A percentile compares a stretch with the other conserved stretches of the same genome.
Conservation (phyloP, 495 filamentous ascomycete genomes). For the Annulohypoxylon maeteangense region DNA sequence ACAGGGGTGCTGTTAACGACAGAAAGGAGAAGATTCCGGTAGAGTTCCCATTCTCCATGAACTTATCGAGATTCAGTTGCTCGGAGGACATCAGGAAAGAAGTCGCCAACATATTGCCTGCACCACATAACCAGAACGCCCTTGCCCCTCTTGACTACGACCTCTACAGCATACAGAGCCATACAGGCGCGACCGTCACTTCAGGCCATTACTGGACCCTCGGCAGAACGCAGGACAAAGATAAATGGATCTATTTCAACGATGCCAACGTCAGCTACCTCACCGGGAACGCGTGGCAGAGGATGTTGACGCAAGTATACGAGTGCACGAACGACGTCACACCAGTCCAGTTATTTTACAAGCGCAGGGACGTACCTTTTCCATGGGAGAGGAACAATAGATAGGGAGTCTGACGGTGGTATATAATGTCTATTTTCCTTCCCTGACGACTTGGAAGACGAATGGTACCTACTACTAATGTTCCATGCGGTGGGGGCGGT, state of each 20-base stretch:
- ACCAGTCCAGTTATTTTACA: constrained; percentile 40
- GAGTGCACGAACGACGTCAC: background rate
- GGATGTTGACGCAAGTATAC: background rate
- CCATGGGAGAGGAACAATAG: background rate
- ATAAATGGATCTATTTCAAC: constrained; percentile 50
- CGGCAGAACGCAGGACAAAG: background rate
- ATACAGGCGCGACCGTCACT: constrained; percentile 41
- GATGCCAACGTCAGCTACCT: constrained; percentile 34
- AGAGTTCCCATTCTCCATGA: constrained; percentile 47
- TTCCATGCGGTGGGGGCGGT: too few relatives aligned
- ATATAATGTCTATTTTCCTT: background rate
- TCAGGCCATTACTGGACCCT: constrained; percentile 59
- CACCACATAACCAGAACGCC: constrained; percentile 30
- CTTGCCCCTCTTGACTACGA: constrained; percentile 52
- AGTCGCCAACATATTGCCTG: constrained; percentile 6
- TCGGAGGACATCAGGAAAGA: constrained; percentile 25
- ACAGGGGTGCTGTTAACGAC: background rate
- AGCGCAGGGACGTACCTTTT: constrained; percentile 22
- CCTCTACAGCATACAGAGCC: constrained; percentile 58
- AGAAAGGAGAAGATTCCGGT: constrained; percentile 46
- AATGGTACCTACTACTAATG: background rate
- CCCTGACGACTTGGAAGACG: background rate
- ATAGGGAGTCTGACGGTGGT: background rate
- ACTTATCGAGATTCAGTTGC: constrained; percentile 25
- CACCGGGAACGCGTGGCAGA: background rate